A percentile compares a stretch with the other conserved stretches of the same genome.
Conservation (phyloP, 805 yeast genomes). For the Helenozyma baotianmanensis region DNA sequence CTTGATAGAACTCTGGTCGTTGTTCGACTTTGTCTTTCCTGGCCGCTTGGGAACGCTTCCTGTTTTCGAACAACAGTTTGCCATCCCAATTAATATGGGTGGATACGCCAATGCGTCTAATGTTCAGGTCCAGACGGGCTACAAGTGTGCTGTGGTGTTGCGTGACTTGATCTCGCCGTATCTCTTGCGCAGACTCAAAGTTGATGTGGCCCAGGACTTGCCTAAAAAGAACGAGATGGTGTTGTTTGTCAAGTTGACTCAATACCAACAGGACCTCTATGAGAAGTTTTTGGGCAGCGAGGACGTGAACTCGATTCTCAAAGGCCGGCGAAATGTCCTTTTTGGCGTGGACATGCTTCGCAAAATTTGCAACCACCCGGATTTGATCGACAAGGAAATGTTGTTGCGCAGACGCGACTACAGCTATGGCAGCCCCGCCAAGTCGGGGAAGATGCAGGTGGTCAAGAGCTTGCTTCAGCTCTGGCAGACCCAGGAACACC, state of each 20-base stretch:
- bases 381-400: constrained; percentile 52
- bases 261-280: constrained; percentile 69
- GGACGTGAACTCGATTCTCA: constrained; percentile 65
- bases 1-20: constrained; percentile 85
- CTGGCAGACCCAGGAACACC: constrained; percentile 76
- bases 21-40: constrained; percentile 92
- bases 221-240: constrained; percentile 95
- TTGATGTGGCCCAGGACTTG: constrained; percentile 91
- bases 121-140: constrained; percentile 93
- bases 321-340: constrained; percentile 75
- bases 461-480: constrained; percentile 65
- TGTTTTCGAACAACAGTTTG: constrained; percentile 87
- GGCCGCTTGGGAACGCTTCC: constrained; percentile 94
- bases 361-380: constrained; percentile 96
- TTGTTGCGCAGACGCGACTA: constrained; percentile 29
- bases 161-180: constrained; percentile 89
- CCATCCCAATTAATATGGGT: constrained; percentile 91
- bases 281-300: constrained; percentile 69
- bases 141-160: constrained; percentile 88
- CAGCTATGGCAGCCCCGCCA: constrained; percentile 50
- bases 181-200: constrained; percentile 77
- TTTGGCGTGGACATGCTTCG: constrained; percentile 87
- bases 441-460: constrained; percentile 91
- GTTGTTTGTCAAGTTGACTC: constrained; percentile 80
- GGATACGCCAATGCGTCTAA: constrained; percentile 97